Conservation (phyloP, 2,329 filamentous ascomycete species). For the Trichothecium roseum region DNA sequence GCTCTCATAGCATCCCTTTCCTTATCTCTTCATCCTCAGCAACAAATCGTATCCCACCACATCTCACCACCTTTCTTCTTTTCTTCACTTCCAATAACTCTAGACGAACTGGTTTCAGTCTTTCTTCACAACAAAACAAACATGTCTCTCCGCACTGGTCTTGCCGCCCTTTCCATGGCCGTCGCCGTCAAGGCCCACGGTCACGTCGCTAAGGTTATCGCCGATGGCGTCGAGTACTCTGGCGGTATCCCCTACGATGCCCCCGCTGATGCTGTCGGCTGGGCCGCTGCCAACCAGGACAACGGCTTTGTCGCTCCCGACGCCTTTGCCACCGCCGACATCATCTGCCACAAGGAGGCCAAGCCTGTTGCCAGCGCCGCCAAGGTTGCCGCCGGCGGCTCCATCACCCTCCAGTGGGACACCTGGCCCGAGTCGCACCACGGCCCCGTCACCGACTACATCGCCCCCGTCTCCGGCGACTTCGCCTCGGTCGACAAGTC, state of each 20-base stretch:
- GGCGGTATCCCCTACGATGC: conserved; percentile 17
- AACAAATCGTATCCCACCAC: no score
- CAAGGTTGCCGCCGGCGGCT: conserved; percentile 72
- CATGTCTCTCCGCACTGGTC: conserved; percentile 9
- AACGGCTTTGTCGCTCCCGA: conserved; percentile 36
- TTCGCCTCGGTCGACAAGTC: conserved; percentile 41
- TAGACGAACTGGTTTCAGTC: no score
- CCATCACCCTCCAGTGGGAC: conserved; percentile 49
- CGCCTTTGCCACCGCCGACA: conserved; percentile 26
- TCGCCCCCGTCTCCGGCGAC: conserved; percentile 41
- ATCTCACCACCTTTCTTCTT: no score
- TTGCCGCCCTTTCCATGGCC: conserved; percentile 13
- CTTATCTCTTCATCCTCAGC: no score
- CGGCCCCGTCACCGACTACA: conserved; percentile 50
- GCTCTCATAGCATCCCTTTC: no score
- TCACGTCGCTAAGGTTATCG: conserved; percentile 14
- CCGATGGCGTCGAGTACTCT: conserved; percentile 17
- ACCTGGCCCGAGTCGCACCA: conserved; percentile 56
- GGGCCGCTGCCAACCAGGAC: conserved; percentile 23
- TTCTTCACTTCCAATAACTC: no score
- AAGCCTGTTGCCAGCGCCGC: conserved; percentile 45
- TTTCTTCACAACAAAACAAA: conserved; percentile 1
- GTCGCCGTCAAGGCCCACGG: conserved; percentile 17
- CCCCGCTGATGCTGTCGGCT: conserved; percentile 21
- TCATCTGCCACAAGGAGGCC: conserved; percentile 35